Evolutionary conservation across 305 asterid species (phyloP).

Genomic region (Ajuga reptans): DNA sequence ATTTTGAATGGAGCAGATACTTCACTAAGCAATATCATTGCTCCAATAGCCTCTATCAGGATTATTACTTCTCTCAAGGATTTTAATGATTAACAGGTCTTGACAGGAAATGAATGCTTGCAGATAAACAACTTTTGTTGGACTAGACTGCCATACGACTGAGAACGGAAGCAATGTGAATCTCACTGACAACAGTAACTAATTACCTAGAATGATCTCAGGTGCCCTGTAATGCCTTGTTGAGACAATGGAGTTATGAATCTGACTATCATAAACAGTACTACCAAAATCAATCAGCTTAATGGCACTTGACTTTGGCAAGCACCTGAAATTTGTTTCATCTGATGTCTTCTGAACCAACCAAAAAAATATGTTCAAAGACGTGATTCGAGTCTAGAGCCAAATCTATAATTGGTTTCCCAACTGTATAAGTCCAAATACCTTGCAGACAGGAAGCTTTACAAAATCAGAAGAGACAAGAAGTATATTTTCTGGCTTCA

Average conservation of each 20-base stretch:
- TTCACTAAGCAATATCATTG: background rate
- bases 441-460: slow-evolving; percentile 52
- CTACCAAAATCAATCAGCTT: slow-evolving; percentile 58
- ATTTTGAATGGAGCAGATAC: too few species aligned
- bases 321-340: slow-evolving; percentile 41
- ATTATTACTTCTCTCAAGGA: slow-evolving; percentile 8
- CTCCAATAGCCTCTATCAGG: slow-evolving; percentile 3
- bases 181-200: slow-evolving; percentile 22
- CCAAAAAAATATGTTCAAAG: slow-evolving; percentile 24
- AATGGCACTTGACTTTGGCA: slow-evolving; percentile 62
- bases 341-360: slow-evolving; percentile 50
- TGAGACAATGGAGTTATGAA: slow-evolving; percentile 49
- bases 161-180: slow-evolving; percentile 18
- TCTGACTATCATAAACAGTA: slow-evolving; percentile 38
- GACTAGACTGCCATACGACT: slow-evolving; percentile 4
- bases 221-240: slow-evolving; percentile 92
- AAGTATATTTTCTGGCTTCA: slow-evolving; percentile 65
- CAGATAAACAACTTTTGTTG: slow-evolving; percentile 9
- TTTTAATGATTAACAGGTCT: background rate
- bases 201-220: slow-evolving; percentile 74
- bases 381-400: slow-evolving; percentile 10
- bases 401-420: slow-evolving; percentile 25
- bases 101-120: slow-evolving; percentile 4
- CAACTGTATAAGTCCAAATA: slow-evolving; percentile 31
- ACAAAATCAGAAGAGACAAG: slow-evolving; percentile 46